These are phyloP conservation scores for Ascochyta clinopodiicola DNA, from an alignment of 2,329 filamentous ascomycete genomes.

Conservation along the genomic window DNA sequence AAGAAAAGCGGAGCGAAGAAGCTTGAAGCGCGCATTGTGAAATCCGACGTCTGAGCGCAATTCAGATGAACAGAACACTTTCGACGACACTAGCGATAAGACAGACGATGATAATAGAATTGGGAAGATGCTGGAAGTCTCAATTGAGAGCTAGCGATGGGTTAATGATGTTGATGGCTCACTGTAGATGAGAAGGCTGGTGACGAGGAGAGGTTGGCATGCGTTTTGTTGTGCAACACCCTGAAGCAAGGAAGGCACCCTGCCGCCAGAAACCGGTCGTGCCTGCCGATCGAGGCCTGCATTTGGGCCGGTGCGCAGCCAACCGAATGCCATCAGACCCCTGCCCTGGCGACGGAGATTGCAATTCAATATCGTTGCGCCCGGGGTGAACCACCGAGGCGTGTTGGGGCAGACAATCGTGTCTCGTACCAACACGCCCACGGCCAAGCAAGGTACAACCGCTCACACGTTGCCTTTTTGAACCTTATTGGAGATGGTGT, in stretches of 20 bases:
- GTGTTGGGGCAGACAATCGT: neutral
- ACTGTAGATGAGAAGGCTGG: conserved; percentile 12
- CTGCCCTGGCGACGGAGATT: conserved; percentile 17
- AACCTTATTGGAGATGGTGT: conserved; percentile 3
- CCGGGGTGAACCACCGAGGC: conserved; percentile 7
- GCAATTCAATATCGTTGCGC: conserved; percentile 15
- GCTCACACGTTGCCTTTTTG: conserved; percentile 10
- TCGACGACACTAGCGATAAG: neutral
- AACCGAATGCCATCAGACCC: conserved; percentile 9
- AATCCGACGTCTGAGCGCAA: conserved; percentile 11
- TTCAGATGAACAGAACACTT: conserved; percentile 6
- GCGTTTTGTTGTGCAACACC: conserved; percentile 28
- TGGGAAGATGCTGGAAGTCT: neutral
- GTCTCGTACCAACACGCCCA: conserved; percentile 6
- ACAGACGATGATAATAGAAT: neutral
- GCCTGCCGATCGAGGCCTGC: conserved; percentile 22
- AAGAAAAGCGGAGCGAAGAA: conserved; percentile 39
- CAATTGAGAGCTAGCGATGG: neutral
- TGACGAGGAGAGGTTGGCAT: conserved; percentile 23
- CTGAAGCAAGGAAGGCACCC: conserved; percentile 24
- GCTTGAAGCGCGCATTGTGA: conserved; percentile 38
- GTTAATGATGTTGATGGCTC: conserved; percentile 6
- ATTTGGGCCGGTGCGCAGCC: conserved; percentile 17
- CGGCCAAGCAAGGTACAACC: neutral
- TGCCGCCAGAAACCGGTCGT: conserved; percentile 19